Base-by-base conservation (phyloP, 306 rosid genomes). In the Prunus fruticosa region DNA sequence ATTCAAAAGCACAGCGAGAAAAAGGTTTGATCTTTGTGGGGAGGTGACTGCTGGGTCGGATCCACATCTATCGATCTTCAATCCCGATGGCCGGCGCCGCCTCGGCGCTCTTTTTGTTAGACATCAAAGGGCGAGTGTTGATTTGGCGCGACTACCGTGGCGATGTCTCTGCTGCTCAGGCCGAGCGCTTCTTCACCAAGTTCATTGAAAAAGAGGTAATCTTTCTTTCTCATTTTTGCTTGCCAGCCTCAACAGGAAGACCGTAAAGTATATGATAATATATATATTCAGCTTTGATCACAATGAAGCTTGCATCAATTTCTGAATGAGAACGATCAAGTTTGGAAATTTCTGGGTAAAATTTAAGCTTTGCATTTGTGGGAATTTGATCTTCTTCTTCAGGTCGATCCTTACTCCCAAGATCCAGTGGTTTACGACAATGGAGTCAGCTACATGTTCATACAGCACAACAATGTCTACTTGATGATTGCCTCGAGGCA, bases 61-160 rank as follows among this genome's bases (percentile, higher is more conserved):
- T 75, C 64, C 60, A 18, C 11, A 16, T 25, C 64, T 30, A 25
- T 30, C 41, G 67, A 76, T 66, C 73, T 60, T 15, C 43, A 65
- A 75, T 28, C 69, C 52, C 20, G 7, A 92, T 92, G 97, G 76
- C 96, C 75, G 93, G 97, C 81, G 97, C 96, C 56, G 97, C 86
- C 68, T 92, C 97, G 79, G 96, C 97, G 81, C 88, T 92, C 27
- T 90, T 92, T 84, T 87, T 92, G 5, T 77, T 92, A 3, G 96
- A 92, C 86, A 88, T 92, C 91, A 92, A 92, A 78, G 97, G 97
- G 62, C 89, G 96, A 81, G 91, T 92, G 34, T 82, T 92, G 84
- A 88, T 92, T 74, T 92, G 91, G 93, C 97, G 97, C 72, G 97
- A 92, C 67, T 92, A 92, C 83, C 93, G 97, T 6, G 97, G 97